Conservation (phyloP, 805 yeast genomes). For the Candida khao-thaluensis region DNA sequence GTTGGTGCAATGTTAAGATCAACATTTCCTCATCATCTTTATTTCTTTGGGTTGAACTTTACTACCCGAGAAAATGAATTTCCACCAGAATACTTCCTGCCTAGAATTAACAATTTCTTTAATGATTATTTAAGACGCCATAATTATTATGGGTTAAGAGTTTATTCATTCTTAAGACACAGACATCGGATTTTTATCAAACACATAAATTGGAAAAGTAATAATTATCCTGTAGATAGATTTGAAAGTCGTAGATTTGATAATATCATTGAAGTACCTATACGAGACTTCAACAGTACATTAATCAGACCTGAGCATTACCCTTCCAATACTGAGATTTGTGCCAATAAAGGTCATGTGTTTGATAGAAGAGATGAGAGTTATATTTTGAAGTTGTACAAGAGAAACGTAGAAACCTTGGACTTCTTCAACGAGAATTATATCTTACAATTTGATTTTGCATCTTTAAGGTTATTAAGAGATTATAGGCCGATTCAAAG, state of each 20-base stretch:
- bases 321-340: constrained; percentile 7
- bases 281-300: constrained; percentile 20
- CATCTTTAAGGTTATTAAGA: constrained; percentile 22
- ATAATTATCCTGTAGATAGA: constrained; percentile 14
- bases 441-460: constrained; percentile 25
- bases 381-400: constrained; percentile 20
- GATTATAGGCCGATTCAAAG: constrained; percentile 25
- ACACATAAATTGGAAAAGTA: constrained; percentile 19
- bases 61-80: constrained; percentile 16
- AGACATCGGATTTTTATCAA: constrained; percentile 20
- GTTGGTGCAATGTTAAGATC: constrained; percentile 24
- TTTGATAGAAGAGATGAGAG: constrained; percentile 24
- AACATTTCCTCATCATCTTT: constrained; percentile 22
- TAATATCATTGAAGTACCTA: constrained; percentile 24
- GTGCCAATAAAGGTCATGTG: constrained; percentile 9
- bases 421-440: constrained; percentile 21
- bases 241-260: constrained; percentile 16
- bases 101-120: constrained; percentile 2
- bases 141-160: constrained; percentile 23
- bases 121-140: constrained; percentile 24
- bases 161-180: constrained; percentile 23
- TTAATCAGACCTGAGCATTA: constrained; percentile 26
- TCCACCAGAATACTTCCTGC: constrained; percentile 6
- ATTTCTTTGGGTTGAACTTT: constrained; percentile 23
- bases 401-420: constrained; percentile 27